Percentiles rank a stretch among this genome's conserved stretches.
Conservation (phyloP, 2,329 filamentous ascomycete species). For the Pseudogymnoascus pannorum region DNA sequence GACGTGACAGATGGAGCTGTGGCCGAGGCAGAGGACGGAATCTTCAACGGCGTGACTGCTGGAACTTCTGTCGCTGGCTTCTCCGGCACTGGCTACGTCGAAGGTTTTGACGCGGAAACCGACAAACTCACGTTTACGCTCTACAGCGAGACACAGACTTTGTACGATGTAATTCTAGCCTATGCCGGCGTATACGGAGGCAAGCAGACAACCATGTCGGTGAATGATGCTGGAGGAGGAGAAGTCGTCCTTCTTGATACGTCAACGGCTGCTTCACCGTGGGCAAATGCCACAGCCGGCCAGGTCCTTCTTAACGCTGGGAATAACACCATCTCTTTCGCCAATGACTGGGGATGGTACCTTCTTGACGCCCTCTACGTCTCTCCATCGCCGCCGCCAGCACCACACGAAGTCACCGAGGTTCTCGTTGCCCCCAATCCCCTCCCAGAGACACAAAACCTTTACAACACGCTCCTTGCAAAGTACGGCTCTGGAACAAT, state of each 20-base stretch:
- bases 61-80: slow-evolving; percentile 35
- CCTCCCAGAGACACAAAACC: slow-evolving; percentile 13
- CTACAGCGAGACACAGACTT: slow-evolving; percentile 27
- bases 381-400: slow-evolving; percentile 30
- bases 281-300: slow-evolving; percentile 35
- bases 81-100: slow-evolving; percentile 39
- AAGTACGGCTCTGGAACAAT: slow-evolving; percentile 15
- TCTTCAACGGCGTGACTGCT: slow-evolving; percentile 34
- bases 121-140: slow-evolving; percentile 40
- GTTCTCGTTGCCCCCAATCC: slow-evolving; percentile 32
- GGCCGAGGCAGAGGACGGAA: slow-evolving; percentile 36
- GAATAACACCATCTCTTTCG: slow-evolving; percentile 38
- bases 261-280: slow-evolving; percentile 31
- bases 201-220: slow-evolving; percentile 37
- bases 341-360: slow-evolving; percentile 44
- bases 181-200: slow-evolving; percentile 41
- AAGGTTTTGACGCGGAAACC: slow-evolving; percentile 35
- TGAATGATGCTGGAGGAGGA: slow-evolving; percentile 36
- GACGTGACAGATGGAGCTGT: slow-evolving; percentile 16
- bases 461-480: slow-evolving; percentile 15
- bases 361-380: slow-evolving; percentile 39
- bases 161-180: slow-evolving; percentile 39
- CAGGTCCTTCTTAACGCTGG: slow-evolving; percentile 39
- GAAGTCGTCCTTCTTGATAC: slow-evolving; percentile 32
- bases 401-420: slow-evolving; percentile 33